A percentile compares a stretch with the other conserved stretches of the same genome.
Conservation (phyloP, 139 green algal genomes). For the Chlamydomonas sp. region DNA sequence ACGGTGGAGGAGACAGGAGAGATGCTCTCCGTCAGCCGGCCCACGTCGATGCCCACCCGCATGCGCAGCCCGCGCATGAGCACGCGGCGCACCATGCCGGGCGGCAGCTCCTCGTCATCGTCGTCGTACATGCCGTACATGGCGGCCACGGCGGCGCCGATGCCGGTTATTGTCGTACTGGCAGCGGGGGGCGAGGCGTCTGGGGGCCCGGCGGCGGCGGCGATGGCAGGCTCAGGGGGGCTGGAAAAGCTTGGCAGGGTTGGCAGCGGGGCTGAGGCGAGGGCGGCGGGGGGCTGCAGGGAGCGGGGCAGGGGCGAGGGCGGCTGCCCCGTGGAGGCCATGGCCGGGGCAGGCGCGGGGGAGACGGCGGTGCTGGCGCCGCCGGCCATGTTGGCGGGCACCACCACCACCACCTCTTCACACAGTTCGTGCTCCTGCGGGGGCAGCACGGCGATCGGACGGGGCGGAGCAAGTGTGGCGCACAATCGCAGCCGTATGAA, state of each 20-base stretch:
- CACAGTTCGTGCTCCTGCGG: conserved; percentile 30
- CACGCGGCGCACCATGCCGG: conserved; percentile 30
- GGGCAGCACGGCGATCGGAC: not conserved
- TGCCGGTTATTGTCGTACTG: not conserved
- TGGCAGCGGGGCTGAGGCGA: too few relatives aligned
- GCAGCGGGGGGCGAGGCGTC: too few relatives aligned
- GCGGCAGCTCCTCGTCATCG: conserved; percentile 16
- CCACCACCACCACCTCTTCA: conserved; percentile 16
- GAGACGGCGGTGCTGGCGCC: not conserved
- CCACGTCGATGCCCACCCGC: conserved; percentile 34
- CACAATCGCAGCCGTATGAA: too few relatives aligned
- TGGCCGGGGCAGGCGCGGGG: not conserved
- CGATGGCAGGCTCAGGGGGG: too few relatives aligned
- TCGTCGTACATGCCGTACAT: conserved; percentile 20
- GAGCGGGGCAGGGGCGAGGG: too few relatives aligned
- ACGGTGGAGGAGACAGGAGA: not conserved
- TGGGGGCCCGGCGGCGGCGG: too few relatives aligned
- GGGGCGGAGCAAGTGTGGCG: too few relatives aligned
- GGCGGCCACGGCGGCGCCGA: conserved; percentile 4
- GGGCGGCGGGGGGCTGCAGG: too few relatives aligned
- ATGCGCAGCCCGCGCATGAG: conserved; percentile 33
- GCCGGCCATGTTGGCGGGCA: not conserved
- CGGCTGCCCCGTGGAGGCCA: not conserved
- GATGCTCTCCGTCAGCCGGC: conserved; percentile 7
- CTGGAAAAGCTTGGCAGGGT: too few relatives aligned